Evolutionary conservation across 768 basidiomycete genomes (phyloP).

Genomic region (Boletus eberwhitei): DNA sequence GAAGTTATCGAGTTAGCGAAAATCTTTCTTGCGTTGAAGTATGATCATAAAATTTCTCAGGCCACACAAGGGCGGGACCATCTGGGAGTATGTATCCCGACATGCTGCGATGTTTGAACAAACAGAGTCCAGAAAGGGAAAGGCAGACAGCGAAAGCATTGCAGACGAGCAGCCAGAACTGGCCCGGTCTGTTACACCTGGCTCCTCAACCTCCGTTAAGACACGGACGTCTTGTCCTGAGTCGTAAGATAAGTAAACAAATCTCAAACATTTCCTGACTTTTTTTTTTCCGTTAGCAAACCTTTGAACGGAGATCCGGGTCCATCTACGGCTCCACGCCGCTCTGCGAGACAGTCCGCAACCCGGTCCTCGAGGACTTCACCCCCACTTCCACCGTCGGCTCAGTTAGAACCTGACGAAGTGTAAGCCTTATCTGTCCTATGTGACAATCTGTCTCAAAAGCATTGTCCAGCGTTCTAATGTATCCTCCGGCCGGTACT

Average conservation of each 20-base stretch:
- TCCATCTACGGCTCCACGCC: conserved; percentile 20
- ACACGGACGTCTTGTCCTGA: conserved; percentile 6
- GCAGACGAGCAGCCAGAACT: not conserved
- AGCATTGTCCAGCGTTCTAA: conserved; percentile 52
- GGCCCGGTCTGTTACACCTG: conserved; percentile 16
- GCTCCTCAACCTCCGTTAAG: conserved; percentile 18
- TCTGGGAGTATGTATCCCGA: conserved; percentile 15
- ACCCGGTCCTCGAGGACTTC: conserved; percentile 15
- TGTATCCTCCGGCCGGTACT: conserved; percentile 66
- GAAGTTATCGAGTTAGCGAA: conserved; percentile 15
- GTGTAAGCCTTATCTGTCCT: conserved; percentile 41
- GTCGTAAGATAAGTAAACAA: conserved; percentile 13
- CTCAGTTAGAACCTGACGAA: conserved; percentile 54
- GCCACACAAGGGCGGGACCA: conserved; percentile 1
- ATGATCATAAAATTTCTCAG: conserved; percentile 11
- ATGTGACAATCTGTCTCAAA: conserved; percentile 1
- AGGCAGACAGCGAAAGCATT: not conserved
- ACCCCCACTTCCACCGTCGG: conserved; percentile 30
- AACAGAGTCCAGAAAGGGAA: not conserved
- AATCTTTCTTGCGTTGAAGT: not conserved
- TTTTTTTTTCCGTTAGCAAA: conserved; percentile 7
- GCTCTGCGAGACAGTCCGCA: conserved; percentile 36
- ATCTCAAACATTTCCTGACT: not conserved
- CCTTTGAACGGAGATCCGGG: conserved; percentile 5
- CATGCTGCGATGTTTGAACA: conserved; percentile 16